Evolutionary conservation across 345 rosid species (phyloP), one percentile per base, ranked within the genome.

Genomic region (Clarkia xantiana): DNA sequence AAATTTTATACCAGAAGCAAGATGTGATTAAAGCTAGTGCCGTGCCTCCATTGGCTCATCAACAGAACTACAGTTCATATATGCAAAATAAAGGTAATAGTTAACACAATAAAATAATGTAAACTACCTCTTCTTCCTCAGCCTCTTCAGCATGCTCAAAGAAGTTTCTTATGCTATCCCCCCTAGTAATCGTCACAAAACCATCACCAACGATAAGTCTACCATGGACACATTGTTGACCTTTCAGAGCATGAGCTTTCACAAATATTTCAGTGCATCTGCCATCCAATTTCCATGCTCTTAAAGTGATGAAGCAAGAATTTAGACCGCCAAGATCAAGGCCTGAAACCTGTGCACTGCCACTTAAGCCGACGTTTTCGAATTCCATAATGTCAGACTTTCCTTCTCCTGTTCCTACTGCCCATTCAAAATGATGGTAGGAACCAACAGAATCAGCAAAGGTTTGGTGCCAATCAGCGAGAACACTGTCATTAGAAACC

Each of bases 131-230:
- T 73, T 91, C 98, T 72, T 91, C 98, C 71, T 91, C 98, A 3
- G 82, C 84, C 54, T 83, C 96, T 70, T 90, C 96, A 0, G 97
- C 96, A 68, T 86, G 98, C 57, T 86, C 96, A 72, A 91, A 86
- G 75, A 90, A 83, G 55, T 65, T 73, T 66, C 70, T 66, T 23
- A 91, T 86, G 61, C 86, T 76, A 67, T 83, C 84, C 45, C 98
- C 98, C 52, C 76, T 73, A 18, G 73, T 83, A 22, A 91, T 83
- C 61, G 89, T 72, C 53, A 91, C 84, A 54, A 74, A 76, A 57
- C 96, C 96, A 76, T 83, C 93, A 45, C 98, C 96, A 63, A 86
- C 98, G 46, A 81, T 74, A 51, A 91, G 93, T 76, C 86, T 71
- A 56, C 85, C 78, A 67, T 91, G 98, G 59, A 86, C 84, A 63